Evolutionary conservation across 129 eudicot genomes (phyloP).

Genomic region (Heracleum sosnowskyi): DNA sequence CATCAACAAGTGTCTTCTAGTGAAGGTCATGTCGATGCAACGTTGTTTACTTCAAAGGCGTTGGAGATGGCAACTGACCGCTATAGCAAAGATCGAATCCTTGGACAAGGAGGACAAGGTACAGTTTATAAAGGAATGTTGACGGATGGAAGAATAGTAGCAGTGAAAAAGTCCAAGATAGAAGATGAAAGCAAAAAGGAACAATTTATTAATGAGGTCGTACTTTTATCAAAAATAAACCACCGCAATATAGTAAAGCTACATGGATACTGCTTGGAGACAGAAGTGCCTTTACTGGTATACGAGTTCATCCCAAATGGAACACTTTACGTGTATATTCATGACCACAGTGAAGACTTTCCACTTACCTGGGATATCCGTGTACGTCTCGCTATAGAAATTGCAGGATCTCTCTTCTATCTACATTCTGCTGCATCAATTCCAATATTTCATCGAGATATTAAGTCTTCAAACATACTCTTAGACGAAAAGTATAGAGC

Average conservation of each 20-base stretch:
- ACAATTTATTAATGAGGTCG: background rate
- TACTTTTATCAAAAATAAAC: background rate
- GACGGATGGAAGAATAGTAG: background rate
- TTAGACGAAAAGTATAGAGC: background rate
- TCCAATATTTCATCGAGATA: background rate
- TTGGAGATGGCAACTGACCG: background rate
- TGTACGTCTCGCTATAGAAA: background rate
- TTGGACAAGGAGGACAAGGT: background rate
- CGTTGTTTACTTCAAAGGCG: background rate
- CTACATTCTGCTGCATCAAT: background rate
- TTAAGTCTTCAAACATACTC: background rate
- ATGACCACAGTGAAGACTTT: background rate
- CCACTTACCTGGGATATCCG: background rate
- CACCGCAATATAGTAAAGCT: background rate
- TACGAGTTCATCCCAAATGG: background rate
- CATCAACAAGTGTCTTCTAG: background rate
- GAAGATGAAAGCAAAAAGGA: background rate
- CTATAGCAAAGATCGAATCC: background rate
- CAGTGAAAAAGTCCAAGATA: background rate
- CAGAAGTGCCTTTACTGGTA: background rate
- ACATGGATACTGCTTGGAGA: background rate
- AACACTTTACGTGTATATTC: background rate
- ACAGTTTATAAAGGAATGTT: too few relatives aligned
- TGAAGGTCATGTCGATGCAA: background rate
- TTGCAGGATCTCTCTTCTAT: background rate